Evolutionary conservation across 805 yeast genomes (phyloP).

Genomic region (Brettanomyces custersianus): DNA sequence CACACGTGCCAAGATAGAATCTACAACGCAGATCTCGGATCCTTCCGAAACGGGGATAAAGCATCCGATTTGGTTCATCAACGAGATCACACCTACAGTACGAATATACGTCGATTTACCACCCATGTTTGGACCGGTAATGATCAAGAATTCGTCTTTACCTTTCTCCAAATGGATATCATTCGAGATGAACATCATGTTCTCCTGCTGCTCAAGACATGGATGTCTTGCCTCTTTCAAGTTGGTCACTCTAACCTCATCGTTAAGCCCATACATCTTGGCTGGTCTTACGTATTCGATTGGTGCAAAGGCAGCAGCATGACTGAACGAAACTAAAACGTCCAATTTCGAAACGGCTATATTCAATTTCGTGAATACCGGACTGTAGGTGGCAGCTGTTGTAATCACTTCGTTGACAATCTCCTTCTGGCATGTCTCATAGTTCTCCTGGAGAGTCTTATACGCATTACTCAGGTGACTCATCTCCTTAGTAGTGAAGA

Average conservation of each 20-base stretch:
- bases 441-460: conserved; percentile 50
- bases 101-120: conserved; percentile 92
- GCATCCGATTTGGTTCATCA: conserved; percentile 85
- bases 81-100: conserved; percentile 78
- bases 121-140: conserved; percentile 97
- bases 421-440: conserved; percentile 65
- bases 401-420: conserved; percentile 76
- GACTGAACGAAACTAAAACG: conserved; percentile 79
- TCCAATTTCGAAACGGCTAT: conserved; percentile 65
- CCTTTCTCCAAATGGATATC: conserved; percentile 62
- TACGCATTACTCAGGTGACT: conserved; percentile 52
- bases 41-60: conserved; percentile 68
- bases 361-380: conserved; percentile 64
- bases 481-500: conserved; percentile 68
- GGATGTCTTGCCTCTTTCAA: conserved; percentile 87
- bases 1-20: conserved; percentile 90
- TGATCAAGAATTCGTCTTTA: conserved; percentile 62
- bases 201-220: conserved; percentile 87
- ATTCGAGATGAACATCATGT: conserved; percentile 81
- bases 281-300: conserved; percentile 68
- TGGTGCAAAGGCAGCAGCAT: conserved; percentile 75
- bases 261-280: conserved; percentile 43
- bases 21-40: conserved; percentile 78
- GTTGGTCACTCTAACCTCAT: conserved; percentile 37
- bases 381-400: conserved; percentile 73